These are phyloP conservation scores for Kodamaea anthophila DNA, from an alignment of 1,139 yeast genomes.

Conservation along the genomic window DNA sequence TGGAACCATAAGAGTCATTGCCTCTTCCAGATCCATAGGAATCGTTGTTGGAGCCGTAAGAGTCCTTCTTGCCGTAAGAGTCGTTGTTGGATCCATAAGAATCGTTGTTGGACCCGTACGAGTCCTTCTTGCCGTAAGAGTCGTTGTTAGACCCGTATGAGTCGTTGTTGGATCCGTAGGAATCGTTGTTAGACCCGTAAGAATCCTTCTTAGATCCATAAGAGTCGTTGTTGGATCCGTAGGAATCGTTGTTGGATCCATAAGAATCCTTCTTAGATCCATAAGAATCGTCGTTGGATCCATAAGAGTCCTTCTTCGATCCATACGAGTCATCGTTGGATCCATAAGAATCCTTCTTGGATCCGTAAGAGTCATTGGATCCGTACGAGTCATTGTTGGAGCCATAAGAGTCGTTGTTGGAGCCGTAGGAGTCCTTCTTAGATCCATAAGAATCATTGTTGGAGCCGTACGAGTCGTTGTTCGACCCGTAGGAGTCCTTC, in stretches of 20 bases:
- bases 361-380: constrained; percentile 9
- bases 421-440: constrained; percentile 12
- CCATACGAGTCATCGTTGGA: constrained; percentile 4
- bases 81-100: constrained; percentile 10
- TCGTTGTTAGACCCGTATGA: constrained; percentile 11
- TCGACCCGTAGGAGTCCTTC: too few relatives aligned
- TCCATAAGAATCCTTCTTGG: too few relatives aligned
- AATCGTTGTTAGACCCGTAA: constrained; percentile 6
- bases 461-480: constrained; percentile 12
- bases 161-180: constrained; percentile 9
- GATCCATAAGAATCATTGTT: constrained; percentile 7
- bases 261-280: too few relatives aligned
- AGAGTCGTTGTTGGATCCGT: constrained; percentile 9
- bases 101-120: constrained; percentile 9
- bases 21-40: constrained; percentile 13
- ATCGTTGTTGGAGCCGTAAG: constrained; percentile 11
- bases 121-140: constrained; percentile 9
- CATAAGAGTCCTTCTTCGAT: constrained; percentile 9
- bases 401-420: constrained; percentile 9
- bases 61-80: constrained; percentile 9
- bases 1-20: constrained; percentile 12
- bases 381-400: constrained; percentile 7
- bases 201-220: too few relatives aligned
- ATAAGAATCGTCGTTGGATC: constrained; percentile 7
- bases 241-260: constrained; percentile 9